Percentiles rank a stretch among this genome's conserved stretches.
Evolutionary conservation across 768 basidiomycete species (phyloP).

Genomic region (Postia placenta): DNA sequence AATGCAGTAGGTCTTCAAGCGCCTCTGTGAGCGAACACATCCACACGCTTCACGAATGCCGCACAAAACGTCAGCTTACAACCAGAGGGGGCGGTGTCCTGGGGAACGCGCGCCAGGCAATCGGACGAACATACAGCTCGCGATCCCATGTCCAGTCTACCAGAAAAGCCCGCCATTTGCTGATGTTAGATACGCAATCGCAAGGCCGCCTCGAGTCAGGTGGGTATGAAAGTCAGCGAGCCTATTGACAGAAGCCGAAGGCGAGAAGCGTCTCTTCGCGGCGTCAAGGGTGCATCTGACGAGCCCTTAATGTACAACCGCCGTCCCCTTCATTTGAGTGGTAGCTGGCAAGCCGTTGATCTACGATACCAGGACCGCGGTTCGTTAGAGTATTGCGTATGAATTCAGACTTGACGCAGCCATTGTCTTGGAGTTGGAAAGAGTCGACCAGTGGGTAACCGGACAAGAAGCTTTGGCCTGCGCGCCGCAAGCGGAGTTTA

Average conservation of each 20-base stretch:
- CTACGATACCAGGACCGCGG: not conserved
- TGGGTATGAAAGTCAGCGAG: constrained; percentile 1
- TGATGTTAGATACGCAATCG: not conserved
- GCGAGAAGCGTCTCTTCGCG: not conserved
- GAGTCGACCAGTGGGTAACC: too few species aligned
- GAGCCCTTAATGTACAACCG: not conserved
- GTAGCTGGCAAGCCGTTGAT: not conserved
- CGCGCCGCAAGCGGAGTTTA: too few species aligned
- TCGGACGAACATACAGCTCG: not conserved
- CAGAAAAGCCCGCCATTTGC: not conserved
- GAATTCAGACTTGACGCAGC: not conserved
- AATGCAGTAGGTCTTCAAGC: not conserved
- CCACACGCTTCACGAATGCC: not conserved
- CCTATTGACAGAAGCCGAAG: constrained; percentile 1
- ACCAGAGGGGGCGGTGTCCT: not conserved
- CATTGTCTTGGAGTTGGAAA: not conserved
- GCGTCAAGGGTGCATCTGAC: not conserved
- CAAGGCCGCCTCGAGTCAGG: not conserved
- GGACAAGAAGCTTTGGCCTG: too few species aligned
- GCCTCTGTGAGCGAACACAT: not conserved
- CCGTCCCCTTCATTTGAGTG: not conserved
- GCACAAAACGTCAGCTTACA: not conserved
- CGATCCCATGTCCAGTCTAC: not conserved
- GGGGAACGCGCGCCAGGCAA: not conserved
- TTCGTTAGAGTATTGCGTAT: not conserved